These are phyloP conservation scores for Emmonsia crescens DNA, from an alignment of 2,329 filamentous ascomycete species.

Conservation along the genomic window DNA sequence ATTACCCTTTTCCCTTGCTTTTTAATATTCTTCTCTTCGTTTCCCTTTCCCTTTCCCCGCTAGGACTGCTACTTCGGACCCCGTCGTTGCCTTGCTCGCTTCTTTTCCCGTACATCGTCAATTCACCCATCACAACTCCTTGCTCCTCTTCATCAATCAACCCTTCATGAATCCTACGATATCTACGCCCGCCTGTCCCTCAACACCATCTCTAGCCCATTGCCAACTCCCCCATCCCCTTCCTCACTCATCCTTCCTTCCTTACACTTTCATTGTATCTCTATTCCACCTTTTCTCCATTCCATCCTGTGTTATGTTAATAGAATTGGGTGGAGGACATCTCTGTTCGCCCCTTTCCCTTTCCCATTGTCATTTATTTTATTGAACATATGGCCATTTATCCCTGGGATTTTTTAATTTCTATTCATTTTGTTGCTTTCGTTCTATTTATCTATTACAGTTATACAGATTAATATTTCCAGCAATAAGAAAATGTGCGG, in stretches of 20 bases:
- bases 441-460: background rate
- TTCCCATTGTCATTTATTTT: background rate
- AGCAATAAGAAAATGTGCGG: too few species aligned
- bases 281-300: background rate
- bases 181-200: background rate
- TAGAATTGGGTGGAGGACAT: background rate
- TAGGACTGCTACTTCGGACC: background rate
- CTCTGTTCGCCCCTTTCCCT: background rate
- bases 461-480: too few species aligned
- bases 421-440: background rate
- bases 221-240: background rate
- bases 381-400: background rate
- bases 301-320: background rate
- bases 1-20: conserved; percentile 3
- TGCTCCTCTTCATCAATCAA: background rate
- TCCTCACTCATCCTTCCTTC: background rate
- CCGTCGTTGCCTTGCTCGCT: background rate
- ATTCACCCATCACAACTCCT: background rate
- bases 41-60: conserved; percentile 4
- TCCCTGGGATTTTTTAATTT: background rate
- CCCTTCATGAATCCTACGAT: conserved; percentile 1
- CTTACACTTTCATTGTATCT: background rate
- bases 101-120: background rate
- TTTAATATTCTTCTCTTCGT: background rate
- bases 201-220: background rate